These are phyloP conservation scores for Neotropicomus parvogracilis DNA, from an alignment of 1,284 basidiomycete genomes.

Conservation along the genomic window DNA sequence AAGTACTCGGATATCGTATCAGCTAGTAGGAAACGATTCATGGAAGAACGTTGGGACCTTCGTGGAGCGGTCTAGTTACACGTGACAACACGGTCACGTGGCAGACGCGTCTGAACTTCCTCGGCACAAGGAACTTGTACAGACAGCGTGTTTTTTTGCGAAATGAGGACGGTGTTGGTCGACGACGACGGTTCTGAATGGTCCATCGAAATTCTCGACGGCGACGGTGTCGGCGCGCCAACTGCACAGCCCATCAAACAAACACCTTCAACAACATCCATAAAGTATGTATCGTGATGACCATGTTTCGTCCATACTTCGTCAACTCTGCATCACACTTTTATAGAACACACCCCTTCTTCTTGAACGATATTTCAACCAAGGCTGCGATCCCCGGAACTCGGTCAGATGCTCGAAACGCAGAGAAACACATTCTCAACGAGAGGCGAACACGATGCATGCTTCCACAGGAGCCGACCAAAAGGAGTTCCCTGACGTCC, in stretches of 20 bases:
- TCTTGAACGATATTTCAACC: conserved; percentile 16
- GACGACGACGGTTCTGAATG: conserved; percentile 28
- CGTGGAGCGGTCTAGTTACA: no score
- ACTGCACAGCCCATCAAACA: conserved; percentile 25
- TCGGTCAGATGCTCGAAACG: neutral
- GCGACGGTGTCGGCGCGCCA: conserved; percentile 12
- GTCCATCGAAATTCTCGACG: conserved; percentile 34
- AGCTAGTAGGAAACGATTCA: no score
- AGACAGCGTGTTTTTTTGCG: conserved; percentile 5
- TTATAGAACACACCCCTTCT: conserved; percentile 19
- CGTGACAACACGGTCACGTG: neutral
- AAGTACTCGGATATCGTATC: no score
- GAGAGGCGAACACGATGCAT: neutral
- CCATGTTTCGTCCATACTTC: conserved; percentile 14
- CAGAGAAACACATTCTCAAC: neutral
- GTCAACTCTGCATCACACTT: conserved; percentile 8
- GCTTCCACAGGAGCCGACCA: neutral
- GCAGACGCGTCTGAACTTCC: no score
- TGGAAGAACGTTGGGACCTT: no score
- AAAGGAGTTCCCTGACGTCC: neutral
- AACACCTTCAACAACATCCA: conserved; percentile 13
- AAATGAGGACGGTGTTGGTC: conserved; percentile 15
- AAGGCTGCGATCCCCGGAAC: neutral
- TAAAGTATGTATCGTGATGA: conserved; percentile 18
- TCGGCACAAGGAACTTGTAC: neutral